These are phyloP conservation scores for Kwoniella europaea DNA, from an alignment of 768 basidiomycete species.

Conservation along the genomic window DNA sequence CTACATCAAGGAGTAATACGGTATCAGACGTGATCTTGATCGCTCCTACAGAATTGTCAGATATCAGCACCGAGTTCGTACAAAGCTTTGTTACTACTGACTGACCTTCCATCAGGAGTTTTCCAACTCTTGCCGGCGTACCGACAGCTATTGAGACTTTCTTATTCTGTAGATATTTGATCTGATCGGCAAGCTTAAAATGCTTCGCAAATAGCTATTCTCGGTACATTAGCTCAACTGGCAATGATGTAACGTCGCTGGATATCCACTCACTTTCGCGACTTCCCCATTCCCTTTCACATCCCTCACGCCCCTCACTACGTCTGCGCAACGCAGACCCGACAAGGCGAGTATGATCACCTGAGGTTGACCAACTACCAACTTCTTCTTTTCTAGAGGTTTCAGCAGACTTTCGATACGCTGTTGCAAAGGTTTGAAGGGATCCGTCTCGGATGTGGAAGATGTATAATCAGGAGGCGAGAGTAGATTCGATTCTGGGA, in stretches of 20 bases:
- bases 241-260: too few relatives aligned
- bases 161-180: constrained; percentile 79
- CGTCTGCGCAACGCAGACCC: constrained; percentile 90
- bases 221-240: too few relatives aligned
- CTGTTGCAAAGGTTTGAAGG: constrained; percentile 61
- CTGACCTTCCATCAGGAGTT: constrained; percentile 65
- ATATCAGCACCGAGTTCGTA: constrained; percentile 11
- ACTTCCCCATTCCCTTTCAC: constrained; percentile 78
- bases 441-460: constrained; percentile 61
- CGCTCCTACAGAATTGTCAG: constrained; percentile 25
- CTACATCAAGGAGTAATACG: constrained; percentile 43
- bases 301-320: constrained; percentile 63
- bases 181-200: constrained; percentile 86
- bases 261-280: constrained; percentile 65
- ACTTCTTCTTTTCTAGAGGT: constrained; percentile 65
- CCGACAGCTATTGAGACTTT: constrained; percentile 87
- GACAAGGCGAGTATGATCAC: constrained; percentile 82
- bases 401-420: constrained; percentile 69
- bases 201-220: constrained; percentile 83
- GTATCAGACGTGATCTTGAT: constrained; percentile 47
- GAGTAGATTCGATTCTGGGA: constrained; percentile 61
- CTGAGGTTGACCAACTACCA: constrained; percentile 75
- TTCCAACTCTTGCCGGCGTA: constrained; percentile 88
- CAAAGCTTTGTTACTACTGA: neutral
- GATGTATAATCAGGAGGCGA: constrained; percentile 60